Base-by-base conservation (phyloP, 2,329 filamentous ascomycete genomes). In the Pestalotiopsis fici region DNA sequence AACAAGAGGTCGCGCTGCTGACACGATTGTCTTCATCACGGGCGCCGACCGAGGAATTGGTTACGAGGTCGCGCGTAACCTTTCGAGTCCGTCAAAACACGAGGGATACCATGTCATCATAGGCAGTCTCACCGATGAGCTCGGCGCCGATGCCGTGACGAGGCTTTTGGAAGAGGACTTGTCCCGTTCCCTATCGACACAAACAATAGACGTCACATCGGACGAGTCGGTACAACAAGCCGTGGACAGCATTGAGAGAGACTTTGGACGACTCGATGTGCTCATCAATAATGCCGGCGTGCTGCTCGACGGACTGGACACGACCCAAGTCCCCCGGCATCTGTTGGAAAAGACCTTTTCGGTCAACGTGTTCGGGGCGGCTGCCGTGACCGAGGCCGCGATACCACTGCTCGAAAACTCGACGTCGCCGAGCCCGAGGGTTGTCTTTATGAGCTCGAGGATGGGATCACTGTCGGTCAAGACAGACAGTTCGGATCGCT, bases 361-460 rank as follows among this genome's bases (percentile, higher is more conserved):
- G 9, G 76, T 77, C 3, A 85, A 86, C 27, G 73, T 78, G 13
- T 67, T 78, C 4, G 78, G 78, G 13, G 67, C 74, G 3, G 79
- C 73, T 0, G 67, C 68, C 7, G 31, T 81, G 1, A 78, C 74
- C 0, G 71, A 77, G 1, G 71, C 67, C 0, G 66, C 78, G 1
- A 47, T 76, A 2, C 79, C 79, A 0, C 73, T 80, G 11, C 69
- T 81, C 0, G 70, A 60, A 12, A 74, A 69, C 43, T 70, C 77
- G 1, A 67, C 71, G 31, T 47, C 37, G 21, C 37, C 60, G 13
- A 43, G 65, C 0, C 78, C 80, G 2, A 77, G 80, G 2, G 67
- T 83, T 4, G 71, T 84, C 0, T 83, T 82, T 60, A 77, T 83
- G 1, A 78, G 77, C 0, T 80, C 77, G 27, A 65, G 71, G 2